Evolutionary conservation across 331 rosid species (phyloP), one percentile per base, ranked within the genome.

Genomic region (Erythrophleum ivorense): DNA sequence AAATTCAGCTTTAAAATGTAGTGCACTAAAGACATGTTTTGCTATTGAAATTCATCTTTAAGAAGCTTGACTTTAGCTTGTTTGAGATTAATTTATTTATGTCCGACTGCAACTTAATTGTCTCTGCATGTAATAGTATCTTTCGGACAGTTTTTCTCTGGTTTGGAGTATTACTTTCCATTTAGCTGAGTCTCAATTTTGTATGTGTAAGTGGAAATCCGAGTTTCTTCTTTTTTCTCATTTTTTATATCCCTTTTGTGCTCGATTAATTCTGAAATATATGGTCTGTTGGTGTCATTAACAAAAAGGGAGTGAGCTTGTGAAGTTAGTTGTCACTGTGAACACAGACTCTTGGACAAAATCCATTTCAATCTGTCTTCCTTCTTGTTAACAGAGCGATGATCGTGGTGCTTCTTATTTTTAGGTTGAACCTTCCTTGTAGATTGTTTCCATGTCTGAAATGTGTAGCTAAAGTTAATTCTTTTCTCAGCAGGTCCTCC

Each of bases 401-500:
- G 9, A 62, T 13, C 67, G 67, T 41, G 15, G 19, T 55, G 10
- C 52, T 41, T 74, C 21, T 36, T n/a, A 36, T 40, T 10, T 74
- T 16, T n/a, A 11, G 54, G 11, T 57, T 55, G 19, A 9, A 15
- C 0, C n/a, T 58, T 2, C n/a, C n/a, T 64, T 34, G 19, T 36
- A 15, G 46, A 64, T 34, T 33, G 21, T 16, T 64, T 64, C 6
- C 48, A 64, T 13, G 43, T 40, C 40, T 55, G 65, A 52, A 31
- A 3, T 72, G 40, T 52, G 8, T 52, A 8, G 64, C 77, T 49
- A 71, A 49, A 54, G 1, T 38, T 83, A 66, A 78, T 78, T 57
- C 63, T 60, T 53, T 36, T 69, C 41, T 62, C 38, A 78, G 77
- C 87, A 92, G 97, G 85, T 57, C 90, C 94, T 50, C 97, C 97